Evolutionary conservation across 2,329 filamentous ascomycete genomes (phyloP).

Genomic region (Colletotrichum coccodes): DNA sequence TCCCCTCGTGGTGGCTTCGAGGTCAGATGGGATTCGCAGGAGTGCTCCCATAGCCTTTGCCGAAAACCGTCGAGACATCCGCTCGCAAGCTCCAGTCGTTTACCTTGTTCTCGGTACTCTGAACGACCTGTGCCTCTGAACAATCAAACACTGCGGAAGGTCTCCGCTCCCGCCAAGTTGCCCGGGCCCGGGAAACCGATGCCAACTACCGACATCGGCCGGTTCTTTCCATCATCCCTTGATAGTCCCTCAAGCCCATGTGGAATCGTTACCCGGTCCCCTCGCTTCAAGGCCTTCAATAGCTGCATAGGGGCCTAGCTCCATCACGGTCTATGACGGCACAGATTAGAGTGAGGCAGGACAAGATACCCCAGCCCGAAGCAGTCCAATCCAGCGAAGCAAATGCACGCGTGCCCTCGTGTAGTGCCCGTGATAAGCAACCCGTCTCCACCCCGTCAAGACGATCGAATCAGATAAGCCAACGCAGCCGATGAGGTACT

Average conservation of each 20-base stretch:
- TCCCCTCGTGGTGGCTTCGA: neutral
- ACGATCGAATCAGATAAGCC: slow-evolving; percentile 10
- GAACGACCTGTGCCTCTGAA: neutral
- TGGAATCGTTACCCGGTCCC: neutral
- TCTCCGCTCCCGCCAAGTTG: neutral
- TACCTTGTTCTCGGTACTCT: neutral
- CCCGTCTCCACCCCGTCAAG: neutral
- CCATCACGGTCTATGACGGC: neutral
- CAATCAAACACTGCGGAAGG: neutral
- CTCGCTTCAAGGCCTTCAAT: neutral
- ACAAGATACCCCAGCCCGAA: neutral
- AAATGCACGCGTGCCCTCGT: slow-evolving; percentile 6
- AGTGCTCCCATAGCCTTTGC: neutral
- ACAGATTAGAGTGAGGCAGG: neutral
- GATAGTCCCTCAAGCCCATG: neutral
- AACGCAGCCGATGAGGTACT: neutral
- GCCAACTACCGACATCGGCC: slow-evolving; percentile 4
- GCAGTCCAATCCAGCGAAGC: neutral
- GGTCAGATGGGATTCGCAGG: too few species aligned
- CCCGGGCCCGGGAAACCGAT: neutral
- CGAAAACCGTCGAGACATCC: too few species aligned
- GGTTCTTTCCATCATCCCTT: neutral
- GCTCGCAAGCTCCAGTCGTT: too few species aligned
- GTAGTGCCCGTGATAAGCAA: slow-evolving; percentile 22
- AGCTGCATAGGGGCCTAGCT: too few species aligned